Base-by-base conservation (phyloP, 768 basidiomycete species). In the Boletus rufocinnamomeus region DNA sequence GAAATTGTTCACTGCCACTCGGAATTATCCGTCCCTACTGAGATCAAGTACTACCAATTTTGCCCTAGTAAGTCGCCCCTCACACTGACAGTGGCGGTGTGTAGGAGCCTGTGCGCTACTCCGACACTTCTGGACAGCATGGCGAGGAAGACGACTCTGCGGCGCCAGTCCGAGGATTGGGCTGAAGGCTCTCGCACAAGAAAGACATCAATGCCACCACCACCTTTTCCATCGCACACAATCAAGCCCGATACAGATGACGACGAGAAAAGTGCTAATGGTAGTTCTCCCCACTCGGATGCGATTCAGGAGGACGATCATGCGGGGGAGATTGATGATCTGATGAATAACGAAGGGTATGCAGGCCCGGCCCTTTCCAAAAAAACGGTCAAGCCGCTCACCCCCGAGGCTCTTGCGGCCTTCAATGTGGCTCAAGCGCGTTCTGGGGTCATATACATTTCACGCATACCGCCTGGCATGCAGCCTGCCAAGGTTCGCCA, bases 401-500 rank as follows among this genome's bases (percentile, higher is more conserved):
- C 87, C 3, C 78, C 81, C 7, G 89, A 91, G 70, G 89, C 87
- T 8, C 78, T 94, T 48, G 87, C 85, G 45, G 84, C 81, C 21
- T 94, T 88, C 75, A 84, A 87, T 65, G 82, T 82, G 32, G 84
- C 84, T 2, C 89, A 90, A 68, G 84, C 88, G 34, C 80, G 81
- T 41, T 85, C 94, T 21, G 95, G 95, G 0, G 86, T 98, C 52
- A 77, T 98, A 50, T 99, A 98, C 73, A 93, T 99, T 44, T 97
- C 95, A 17, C 83, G 97, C 34, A 89, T 98, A 67, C 97, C 97
- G 3, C 97, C 97, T 16, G 96, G 95, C 2, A 98, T 99, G 97
- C 92, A 89, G 23, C 97, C 97, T 30, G 82, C 91, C 11, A 98
- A 98, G 74, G 92, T 98, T 38, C 87, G 95, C 57, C 93, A 98